These are phyloP conservation scores for Schizochytrium sp. DNA, from an alignment of 108 stramenopile species.

Conservation along the genomic window DNA sequence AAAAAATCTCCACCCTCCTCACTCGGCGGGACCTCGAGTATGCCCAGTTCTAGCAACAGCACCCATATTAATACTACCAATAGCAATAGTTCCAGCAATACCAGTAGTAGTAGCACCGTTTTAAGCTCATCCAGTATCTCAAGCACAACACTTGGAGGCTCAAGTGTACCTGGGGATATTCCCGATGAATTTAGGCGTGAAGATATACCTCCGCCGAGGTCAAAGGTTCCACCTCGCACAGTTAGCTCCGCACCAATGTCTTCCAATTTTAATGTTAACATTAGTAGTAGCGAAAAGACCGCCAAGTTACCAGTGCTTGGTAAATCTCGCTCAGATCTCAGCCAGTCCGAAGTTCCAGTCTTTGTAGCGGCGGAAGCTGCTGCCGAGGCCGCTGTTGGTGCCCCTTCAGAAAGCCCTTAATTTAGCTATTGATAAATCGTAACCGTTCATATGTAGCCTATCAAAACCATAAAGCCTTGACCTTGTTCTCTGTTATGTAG, in stretches of 20 bases:
- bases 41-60: too few relatives aligned
- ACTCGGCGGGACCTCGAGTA: background rate
- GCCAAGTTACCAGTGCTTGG: background rate
- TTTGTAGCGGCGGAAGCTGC: constrained; percentile 1
- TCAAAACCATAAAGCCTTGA: too few relatives aligned
- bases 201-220: background rate
- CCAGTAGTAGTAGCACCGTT: too few relatives aligned
- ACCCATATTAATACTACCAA: too few relatives aligned
- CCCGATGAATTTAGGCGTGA: too few relatives aligned
- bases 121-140: too few relatives aligned
- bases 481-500: too few relatives aligned
- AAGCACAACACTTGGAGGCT: too few relatives aligned
- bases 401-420: background rate
- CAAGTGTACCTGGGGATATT: too few relatives aligned
- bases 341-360: background rate
- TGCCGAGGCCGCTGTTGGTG: background rate
- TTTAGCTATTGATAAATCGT: background rate
- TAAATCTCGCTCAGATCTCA: background rate
- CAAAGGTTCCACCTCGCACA: background rate
- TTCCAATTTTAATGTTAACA: background rate
- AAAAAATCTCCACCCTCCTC: constrained; percentile 8
- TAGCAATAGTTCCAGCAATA: too few relatives aligned
- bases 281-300: too few relatives aligned
- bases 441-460: too few relatives aligned
- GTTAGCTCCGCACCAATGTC: background rate